Evolutionary conservation across 768 basidiomycete genomes (phyloP), one percentile per base, ranked within the genome.

Genomic region (Suillus subluteus): DNA sequence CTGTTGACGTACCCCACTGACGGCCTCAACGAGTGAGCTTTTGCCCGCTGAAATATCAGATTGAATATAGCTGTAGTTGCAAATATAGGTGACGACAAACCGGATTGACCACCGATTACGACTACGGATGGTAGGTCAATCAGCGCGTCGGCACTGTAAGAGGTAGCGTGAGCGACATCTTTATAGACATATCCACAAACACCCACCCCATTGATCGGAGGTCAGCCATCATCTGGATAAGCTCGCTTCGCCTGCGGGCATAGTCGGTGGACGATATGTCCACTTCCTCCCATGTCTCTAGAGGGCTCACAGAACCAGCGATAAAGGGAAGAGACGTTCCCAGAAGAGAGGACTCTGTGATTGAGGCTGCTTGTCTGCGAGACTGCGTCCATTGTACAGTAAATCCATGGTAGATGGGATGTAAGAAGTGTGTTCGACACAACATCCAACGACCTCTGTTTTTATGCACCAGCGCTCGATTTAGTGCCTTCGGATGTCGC

Each of bases 11-110:
- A 88, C 87, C 8, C 86, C 85, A 16, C 80, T 86, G 0, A 87
- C 83, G 0, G 84, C 86, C 63, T 88, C 87, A 0, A 88, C 85
- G 1, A 88, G 72, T 0, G 86, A 88, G 66, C 87, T 88, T 68
- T 88, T 88, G 4, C 87, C 87, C 5, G 86, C 87, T 87, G 30
- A 65, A 6, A 62, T 12, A 18, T 48, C 52, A 63, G 69, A 62
- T 58, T 30, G 59, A 52, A 13, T 32, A n/a, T 16, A 52, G 54
- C 43, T 12, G 35, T 13, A 4, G 35, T 38, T 13, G 2, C 30
- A 32, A 46, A 0, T 16, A 13, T 35, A 32, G 58, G 37, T 4
- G 23, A 6, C 48, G 30, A 66, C 82, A 40, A 63, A 86, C 86
- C 84, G 0, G 87, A 88, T 66, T 88, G 87, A 11, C 82, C 78